Base-by-base conservation (phyloP, 805 yeast species). In the Lipomyces starkeyi region DNA sequence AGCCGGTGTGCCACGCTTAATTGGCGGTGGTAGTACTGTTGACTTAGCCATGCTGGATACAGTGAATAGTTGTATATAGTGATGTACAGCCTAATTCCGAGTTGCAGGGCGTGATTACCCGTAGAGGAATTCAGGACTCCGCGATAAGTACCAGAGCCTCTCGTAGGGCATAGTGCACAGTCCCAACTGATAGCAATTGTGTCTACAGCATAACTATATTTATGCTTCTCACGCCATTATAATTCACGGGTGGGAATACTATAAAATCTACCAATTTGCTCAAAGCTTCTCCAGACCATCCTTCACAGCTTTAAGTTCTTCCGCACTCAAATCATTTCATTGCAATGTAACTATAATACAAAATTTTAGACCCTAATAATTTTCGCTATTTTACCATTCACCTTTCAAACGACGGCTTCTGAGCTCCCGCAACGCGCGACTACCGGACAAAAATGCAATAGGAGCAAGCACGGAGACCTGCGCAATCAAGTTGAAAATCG, bases 401-500 rank as follows among this genome's bases (percentile, higher is more conserved):
- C 75, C 75, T 71, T 64, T 63, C 25, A 71, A 49, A 22, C 79
- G 65, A 56, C 79, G 69, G 32, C 49, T 49, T 34, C 72, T 59
- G 3, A 76, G 83, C 64, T 78, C 82, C 75, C 88, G 83, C 74
- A 91, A 83, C 20, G 88, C 89, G 73, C 86, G 85, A n/a, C 90
- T 83, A 14, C 95, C 95, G 62, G 87, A 78, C 75, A 84, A 83
- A 54, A 90, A 75, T 37, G 88, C 80, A 43, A 89, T 83, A 0
- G 87, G 82, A 3, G 84, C 84, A 64, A 89, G 78, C 27, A 86
- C 73, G 6, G 81, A 80, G 25, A 80, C 76, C 68, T 85, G 81
- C 70, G 80, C 79, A 53, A 90, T 74, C 6, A 91, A 84, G 20
- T 82, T 80, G 77, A 90, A 90, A 54, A 90, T 88, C 17, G 89